phyloP scores from a whole-genome alignment of 306 rosid genomes.

The Sechiopsis laciniata region DNA sequence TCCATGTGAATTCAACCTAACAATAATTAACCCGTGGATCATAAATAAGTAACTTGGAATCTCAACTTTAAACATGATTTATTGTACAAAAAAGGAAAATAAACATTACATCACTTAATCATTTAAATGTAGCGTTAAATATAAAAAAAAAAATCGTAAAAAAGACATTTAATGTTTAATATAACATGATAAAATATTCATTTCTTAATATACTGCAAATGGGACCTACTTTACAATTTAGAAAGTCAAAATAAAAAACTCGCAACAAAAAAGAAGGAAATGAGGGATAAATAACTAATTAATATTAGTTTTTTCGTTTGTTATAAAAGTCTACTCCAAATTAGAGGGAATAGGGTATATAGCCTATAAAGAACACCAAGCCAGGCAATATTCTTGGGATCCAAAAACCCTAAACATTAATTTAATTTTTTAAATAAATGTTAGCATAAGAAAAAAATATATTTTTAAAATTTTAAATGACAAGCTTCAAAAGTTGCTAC shows the following conservation, averaged over 20 bases:
- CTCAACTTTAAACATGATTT: no score
- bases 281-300: background rate
- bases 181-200: background rate
- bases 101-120: background rate
- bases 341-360: constrained; percentile 27
- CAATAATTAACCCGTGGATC: no score
- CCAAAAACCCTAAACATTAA: constrained; percentile 24
- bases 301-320: background rate
- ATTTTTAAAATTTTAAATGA: background rate
- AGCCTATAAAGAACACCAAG: background rate
- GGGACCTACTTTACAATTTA: background rate
- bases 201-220: background rate
- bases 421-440: background rate
- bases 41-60: no score
- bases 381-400: background rate
- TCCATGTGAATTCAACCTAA: no score
- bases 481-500: constrained; percentile 31
- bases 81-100: no score
- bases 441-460: background rate
- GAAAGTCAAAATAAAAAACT: constrained; percentile 9
- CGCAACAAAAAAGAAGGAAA: background rate
- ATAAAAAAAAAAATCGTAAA: no score
- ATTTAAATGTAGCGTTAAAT: background rate
- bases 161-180: background rate
- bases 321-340: constrained; percentile 32